Conservation (phyloP, 768 basidiomycete genomes). For the Amanita jacksonii region DNA sequence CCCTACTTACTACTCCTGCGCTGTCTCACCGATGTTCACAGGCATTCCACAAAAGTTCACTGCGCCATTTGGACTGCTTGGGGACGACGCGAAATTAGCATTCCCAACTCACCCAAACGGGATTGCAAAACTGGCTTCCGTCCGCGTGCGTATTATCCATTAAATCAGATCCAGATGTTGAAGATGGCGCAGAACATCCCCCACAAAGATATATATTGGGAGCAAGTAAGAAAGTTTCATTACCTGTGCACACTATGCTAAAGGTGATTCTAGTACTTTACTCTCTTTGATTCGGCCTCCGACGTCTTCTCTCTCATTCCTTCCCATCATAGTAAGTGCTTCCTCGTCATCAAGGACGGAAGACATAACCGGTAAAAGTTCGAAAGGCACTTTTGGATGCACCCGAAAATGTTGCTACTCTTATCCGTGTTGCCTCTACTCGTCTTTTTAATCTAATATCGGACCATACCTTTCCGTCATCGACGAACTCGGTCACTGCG, state of each 20-base stretch:
- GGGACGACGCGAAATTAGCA: constrained; percentile 83
- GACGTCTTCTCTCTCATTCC: constrained; percentile 88
- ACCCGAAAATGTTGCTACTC: constrained; percentile 80
- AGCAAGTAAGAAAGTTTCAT: constrained; percentile 49
- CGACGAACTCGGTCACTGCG: constrained; percentile 48
- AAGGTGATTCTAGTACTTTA: constrained; percentile 50
- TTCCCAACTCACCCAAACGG: constrained; percentile 80
- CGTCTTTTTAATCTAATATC: constrained; percentile 68
- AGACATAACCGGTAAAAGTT: constrained; percentile 35
- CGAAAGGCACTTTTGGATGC: constrained; percentile 73
- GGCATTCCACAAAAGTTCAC: constrained; percentile 65
- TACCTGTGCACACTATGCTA: neutral
- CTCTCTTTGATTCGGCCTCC: constrained; percentile 80
- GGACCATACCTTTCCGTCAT: constrained; percentile 71
- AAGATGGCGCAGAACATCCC: constrained; percentile 51
- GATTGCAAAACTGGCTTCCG: constrained; percentile 63
- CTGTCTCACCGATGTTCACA: constrained; percentile 56
- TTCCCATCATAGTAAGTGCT: constrained; percentile 66
- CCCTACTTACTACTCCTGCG: too few species aligned
- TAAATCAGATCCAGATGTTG: constrained; percentile 1
- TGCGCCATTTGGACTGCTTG: constrained; percentile 68
- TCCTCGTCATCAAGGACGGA: constrained; percentile 6
- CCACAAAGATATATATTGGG: constrained; percentile 77
- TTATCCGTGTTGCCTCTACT: constrained; percentile 60
- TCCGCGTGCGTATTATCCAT: constrained; percentile 45